Evolutionary conservation across 257 asterid genomes (phyloP), one percentile per base, ranked within the genome.

Genomic region (Solanum bulbocastanum): DNA sequence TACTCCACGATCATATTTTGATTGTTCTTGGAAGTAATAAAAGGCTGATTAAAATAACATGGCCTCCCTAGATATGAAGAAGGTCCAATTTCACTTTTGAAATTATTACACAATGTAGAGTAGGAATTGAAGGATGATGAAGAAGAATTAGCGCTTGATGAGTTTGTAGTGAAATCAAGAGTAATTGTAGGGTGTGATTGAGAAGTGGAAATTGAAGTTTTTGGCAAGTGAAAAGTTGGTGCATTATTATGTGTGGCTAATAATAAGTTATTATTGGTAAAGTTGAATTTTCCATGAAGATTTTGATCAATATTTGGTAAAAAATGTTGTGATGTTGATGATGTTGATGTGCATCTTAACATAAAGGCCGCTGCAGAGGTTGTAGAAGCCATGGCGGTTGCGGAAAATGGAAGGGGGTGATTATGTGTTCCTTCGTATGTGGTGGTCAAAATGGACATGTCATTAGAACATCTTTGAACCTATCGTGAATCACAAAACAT

Each of bases 371-470:
- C 95, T 5, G 95, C 91, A 1, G 92, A 36, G 83, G 94, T 92
- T 82, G 95, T 90, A 2, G 94, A 91, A 66, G 94, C 95, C 93
- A 93, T 91, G 85, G 90, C 81, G 40, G 92, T 27, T 72, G 94
- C 94, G 9, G 94, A 90, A 5, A 94, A 87, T 20, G 92, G 87
- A 18, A 93, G 93, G 1, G 92, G 90, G 91, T 93, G 94, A 92
- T 91, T 89, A 93, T 93, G 95, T 30, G 92, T 88, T 72, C 94
- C 95, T 89, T 93, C 94, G 5, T 92, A 93, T 73, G 95, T 91
- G 32, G 94, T 91, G 87, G 30, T 83, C 25, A 93, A 88, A 39
- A 93, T 81, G 22, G 90, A 87, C 94, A 87, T 93, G 92, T 93
- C 91, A 13, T 91, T 90, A 4, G 33, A 86, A 42, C 95, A 90